A percentile compares a stretch with the other conserved stretches of the same genome.
Conservation (phyloP, 768 basidiomycete genomes). For the Phaeotremella fagi region DNA sequence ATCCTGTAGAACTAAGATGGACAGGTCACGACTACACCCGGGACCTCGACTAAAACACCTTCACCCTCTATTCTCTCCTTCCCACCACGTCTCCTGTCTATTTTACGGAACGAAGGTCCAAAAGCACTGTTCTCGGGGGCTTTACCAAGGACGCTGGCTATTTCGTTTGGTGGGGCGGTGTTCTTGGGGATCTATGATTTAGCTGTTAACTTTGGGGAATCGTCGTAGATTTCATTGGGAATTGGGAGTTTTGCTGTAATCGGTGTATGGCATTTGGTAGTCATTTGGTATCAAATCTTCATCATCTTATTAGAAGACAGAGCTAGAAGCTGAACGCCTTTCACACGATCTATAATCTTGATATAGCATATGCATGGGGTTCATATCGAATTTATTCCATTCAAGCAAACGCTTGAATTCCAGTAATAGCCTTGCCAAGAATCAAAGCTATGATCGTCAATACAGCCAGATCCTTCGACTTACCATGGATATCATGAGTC, state of each 20-base stretch:
- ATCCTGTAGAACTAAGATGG: too few species aligned
- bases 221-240: background rate
- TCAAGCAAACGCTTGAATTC: constrained; percentile 67
- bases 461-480: constrained; percentile 6
- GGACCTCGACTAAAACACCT: constrained; percentile 8
- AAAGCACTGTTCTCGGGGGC: constrained; percentile 77
- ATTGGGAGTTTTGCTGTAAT: too few species aligned
- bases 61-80: constrained; percentile 55
- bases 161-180: constrained; percentile 91
- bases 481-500: constrained; percentile 48
- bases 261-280: too few species aligned
- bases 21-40: background rate
- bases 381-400: too few species aligned
- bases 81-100: constrained; percentile 57
- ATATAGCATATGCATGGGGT: too few species aligned
- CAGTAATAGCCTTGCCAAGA: constrained; percentile 88
- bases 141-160: constrained; percentile 90
- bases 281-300: too few species aligned
- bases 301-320: too few species aligned
- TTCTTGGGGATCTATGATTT: constrained; percentile 93
- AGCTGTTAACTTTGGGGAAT: constrained; percentile 21
- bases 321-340: too few species aligned
- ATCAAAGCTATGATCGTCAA: constrained; percentile 72
- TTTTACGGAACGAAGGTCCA: constrained; percentile 67
- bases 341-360: too few species aligned